These are phyloP conservation scores for Hypoxylon trugodes DNA, from an alignment of 495 filamentous ascomycete genomes.

Conservation along the genomic window DNA sequence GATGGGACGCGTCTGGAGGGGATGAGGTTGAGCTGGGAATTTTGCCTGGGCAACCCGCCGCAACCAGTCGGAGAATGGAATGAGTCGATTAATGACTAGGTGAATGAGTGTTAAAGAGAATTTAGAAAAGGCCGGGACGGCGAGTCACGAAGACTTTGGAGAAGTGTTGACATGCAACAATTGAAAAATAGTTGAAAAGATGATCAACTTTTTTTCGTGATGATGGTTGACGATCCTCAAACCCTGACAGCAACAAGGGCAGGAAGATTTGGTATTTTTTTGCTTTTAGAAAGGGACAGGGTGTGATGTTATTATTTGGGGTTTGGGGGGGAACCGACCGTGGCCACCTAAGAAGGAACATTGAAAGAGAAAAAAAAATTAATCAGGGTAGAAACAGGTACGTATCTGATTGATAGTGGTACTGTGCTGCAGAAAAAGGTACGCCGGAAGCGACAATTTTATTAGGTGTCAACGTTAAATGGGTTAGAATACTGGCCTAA, in stretches of 20 bases:
- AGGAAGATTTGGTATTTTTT: slow-evolving; percentile 31
- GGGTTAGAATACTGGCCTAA: no score
- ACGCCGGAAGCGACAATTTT: slow-evolving; percentile 1
- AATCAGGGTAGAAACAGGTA: slow-evolving; percentile 11
- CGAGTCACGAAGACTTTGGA: slow-evolving; percentile 14
- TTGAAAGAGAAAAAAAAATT: slow-evolving; percentile 20
- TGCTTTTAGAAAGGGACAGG: slow-evolving; percentile 19
- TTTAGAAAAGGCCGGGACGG: slow-evolving; percentile 20
- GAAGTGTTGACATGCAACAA: slow-evolving; percentile 24
- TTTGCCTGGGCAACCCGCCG: slow-evolving; percentile 17
- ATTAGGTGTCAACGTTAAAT: slow-evolving; percentile 16
- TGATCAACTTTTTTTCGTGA: slow-evolving; percentile 8
- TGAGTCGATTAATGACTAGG: slow-evolving; percentile 7
- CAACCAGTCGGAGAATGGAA: slow-evolving; percentile 18
- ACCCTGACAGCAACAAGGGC: slow-evolving; percentile 31
- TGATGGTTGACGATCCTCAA: slow-evolving; percentile 40
- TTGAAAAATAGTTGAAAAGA: slow-evolving; percentile 19
- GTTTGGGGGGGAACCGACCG: background rate
- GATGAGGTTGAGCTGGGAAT: slow-evolving; percentile 19
- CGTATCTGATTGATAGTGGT: slow-evolving; percentile 1
- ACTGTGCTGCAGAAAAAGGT: slow-evolving; percentile 1
- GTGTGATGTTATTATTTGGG: slow-evolving; percentile 41
- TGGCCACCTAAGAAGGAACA: slow-evolving; percentile 1
- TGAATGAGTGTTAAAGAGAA: slow-evolving; percentile 18
- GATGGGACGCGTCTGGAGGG: slow-evolving; percentile 35